Conservation (phyloP, 2,329 filamentous ascomycete species). For the Aspergillus puulaauensis region DNA sequence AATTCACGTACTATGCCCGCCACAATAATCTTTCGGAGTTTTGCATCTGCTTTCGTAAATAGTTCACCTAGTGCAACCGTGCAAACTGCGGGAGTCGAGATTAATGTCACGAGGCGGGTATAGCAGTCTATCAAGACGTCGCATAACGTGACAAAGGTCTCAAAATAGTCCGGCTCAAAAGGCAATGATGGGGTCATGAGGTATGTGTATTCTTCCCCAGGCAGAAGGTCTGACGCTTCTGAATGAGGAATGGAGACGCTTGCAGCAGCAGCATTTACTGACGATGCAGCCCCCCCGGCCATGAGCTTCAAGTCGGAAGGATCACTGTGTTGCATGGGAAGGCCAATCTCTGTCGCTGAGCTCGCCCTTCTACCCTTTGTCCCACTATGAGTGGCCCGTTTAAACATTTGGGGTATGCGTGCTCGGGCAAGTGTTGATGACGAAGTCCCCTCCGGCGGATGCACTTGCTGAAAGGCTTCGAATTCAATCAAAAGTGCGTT, state of each 20-base stretch:
- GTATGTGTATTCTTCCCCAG: constrained; percentile 84
- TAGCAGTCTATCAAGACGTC: constrained; percentile 95
- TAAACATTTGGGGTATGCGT: constrained; percentile 81
- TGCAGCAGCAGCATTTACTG: constrained; percentile 38
- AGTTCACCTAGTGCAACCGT: constrained; percentile 71
- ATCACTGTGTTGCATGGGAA: constrained; percentile 52
- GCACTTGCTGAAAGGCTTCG: constrained; percentile 86
- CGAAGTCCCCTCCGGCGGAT: constrained; percentile 71
- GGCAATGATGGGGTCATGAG: constrained; percentile 88
- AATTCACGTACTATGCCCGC: constrained; percentile 87
- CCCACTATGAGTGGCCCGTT: constrained; percentile 58
- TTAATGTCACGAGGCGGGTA: constrained; percentile 69
- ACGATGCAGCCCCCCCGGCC: constrained; percentile 40
- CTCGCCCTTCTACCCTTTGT: constrained; percentile 60
- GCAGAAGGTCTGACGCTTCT: constrained; percentile 62
- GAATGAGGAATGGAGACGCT: constrained; percentile 44
- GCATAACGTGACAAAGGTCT: constrained; percentile 93
- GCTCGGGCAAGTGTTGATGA: constrained; percentile 72
- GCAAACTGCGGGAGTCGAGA: constrained; percentile 74
- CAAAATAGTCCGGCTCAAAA: constrained; percentile 96
- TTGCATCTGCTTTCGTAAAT: constrained; percentile 85
- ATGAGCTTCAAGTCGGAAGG: constrained; percentile 49
- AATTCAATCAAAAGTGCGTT: constrained; percentile 87
- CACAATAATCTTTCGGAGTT: constrained; percentile 84
- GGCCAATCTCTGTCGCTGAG: constrained; percentile 60